phyloP scores from a whole-genome alignment of 1,139 yeast species.

The Yamadazyma diddensiae region DNA sequence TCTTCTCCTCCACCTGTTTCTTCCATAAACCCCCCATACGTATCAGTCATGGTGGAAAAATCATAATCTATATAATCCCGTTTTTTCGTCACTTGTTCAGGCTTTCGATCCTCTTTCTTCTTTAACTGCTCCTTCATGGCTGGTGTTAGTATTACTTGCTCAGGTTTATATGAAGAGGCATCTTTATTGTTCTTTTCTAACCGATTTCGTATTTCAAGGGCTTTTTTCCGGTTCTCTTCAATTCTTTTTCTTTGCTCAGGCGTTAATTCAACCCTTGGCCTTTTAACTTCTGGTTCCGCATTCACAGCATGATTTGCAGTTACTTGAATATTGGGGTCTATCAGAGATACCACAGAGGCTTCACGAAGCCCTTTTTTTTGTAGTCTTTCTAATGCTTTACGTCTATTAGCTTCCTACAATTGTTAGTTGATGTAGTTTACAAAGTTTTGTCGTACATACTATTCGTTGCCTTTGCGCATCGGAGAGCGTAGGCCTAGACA shows the following conservation, averaged over 20 bases:
- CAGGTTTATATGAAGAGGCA: slow-evolving; percentile 19
- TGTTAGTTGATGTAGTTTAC: slow-evolving; percentile 14
- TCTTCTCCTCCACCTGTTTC: slow-evolving; percentile 27
- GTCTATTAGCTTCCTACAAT: slow-evolving; percentile 53
- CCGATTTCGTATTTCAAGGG: slow-evolving; percentile 50
- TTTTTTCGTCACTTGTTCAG: slow-evolving; percentile 47
- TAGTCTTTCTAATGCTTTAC: slow-evolving; percentile 56
- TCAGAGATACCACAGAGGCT: slow-evolving; percentile 14
- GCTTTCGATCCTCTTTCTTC: slow-evolving; percentile 15
- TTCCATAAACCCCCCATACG: slow-evolving; percentile 77
- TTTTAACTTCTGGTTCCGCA: slow-evolving; percentile 11
- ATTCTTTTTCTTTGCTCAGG: slow-evolving; percentile 51
- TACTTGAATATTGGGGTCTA: slow-evolving; percentile 13
- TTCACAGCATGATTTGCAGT: slow-evolving; percentile 6
- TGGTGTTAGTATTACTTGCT: slow-evolving; percentile 6
- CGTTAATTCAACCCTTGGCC: slow-evolving; percentile 35
- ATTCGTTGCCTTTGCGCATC: slow-evolving; percentile 26
- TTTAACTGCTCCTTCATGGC: slow-evolving; percentile 8
- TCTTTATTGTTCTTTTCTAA: slow-evolving; percentile 31
- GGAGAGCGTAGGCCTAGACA: slow-evolving; percentile 21
- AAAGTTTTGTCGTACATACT: slow-evolving; percentile 18
- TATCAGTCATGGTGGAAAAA: slow-evolving; percentile 83
- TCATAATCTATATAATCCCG: slow-evolving; percentile 89
- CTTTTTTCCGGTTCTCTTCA: slow-evolving; percentile 57
- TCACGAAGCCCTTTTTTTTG: slow-evolving; percentile 38